Evolutionary conservation across 164 flowering plant species (phyloP).

Genomic region (Aristolochia fimbriata): DNA sequence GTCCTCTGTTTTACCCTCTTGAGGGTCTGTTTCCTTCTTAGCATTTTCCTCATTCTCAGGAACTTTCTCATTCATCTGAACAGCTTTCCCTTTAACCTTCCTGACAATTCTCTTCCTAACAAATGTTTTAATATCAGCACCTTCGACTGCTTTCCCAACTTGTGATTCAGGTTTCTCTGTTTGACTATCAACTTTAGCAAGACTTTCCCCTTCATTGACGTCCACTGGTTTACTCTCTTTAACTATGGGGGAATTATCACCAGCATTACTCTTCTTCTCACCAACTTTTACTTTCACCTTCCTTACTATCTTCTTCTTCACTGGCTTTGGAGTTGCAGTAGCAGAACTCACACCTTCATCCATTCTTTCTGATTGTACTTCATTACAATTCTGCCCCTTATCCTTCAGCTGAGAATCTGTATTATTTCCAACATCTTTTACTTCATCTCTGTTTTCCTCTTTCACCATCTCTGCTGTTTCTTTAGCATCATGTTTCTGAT

Average conservation of each 20-base stretch:
- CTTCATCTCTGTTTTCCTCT: constrained; percentile 9
- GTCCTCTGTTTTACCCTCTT: constrained; percentile 26
- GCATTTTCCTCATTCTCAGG: constrained; percentile 17
- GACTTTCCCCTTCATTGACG: constrained; percentile 24
- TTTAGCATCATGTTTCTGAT: constrained; percentile 12
- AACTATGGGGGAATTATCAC: constrained; percentile 5
- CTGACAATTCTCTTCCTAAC: constrained; percentile 25
- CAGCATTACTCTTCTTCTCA: constrained; percentile 25
- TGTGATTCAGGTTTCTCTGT: constrained; percentile 21
- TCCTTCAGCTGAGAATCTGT: constrained; percentile 7
- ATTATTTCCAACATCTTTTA: constrained; percentile 12
- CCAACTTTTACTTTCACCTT: constrained; percentile 54
- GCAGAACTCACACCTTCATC: constrained; percentile 15
- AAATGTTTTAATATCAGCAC: constrained; percentile 20
- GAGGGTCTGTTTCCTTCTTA: constrained; percentile 18
- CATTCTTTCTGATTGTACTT: constrained; percentile 12
- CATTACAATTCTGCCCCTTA: constrained; percentile 11
- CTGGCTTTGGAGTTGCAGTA: constrained; percentile 27
- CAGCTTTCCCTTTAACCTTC: constrained; percentile 24
- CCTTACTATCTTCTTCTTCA: constrained; percentile 58
- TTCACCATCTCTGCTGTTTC: constrained; percentile 16
- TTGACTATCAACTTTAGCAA: background rate
- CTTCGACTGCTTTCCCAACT: constrained; percentile 25
- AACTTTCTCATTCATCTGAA: constrained; percentile 11
- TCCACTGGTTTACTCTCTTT: constrained; percentile 23